phyloP scores from a whole-genome alignment of 2,329 filamentous ascomycete species.

The Ophiosphaerella narmari region DNA sequence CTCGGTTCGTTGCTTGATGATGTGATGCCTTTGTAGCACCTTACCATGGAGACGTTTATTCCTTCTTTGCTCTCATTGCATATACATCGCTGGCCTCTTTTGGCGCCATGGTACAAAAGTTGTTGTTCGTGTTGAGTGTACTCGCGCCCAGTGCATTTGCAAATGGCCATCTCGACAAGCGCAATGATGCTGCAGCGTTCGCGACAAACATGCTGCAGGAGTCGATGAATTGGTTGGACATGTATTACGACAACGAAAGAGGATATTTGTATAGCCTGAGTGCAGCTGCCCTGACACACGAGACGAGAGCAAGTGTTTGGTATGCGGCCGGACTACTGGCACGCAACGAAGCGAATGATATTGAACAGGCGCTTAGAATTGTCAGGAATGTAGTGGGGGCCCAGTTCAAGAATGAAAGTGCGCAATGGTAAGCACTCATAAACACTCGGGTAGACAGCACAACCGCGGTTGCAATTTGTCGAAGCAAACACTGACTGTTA shows the following conservation, averaged over 20 bases:
- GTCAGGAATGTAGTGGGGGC: conserved; percentile 58
- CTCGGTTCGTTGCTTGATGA: not conserved
- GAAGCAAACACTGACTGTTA: not conserved
- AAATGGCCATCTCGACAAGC: conserved; percentile 5
- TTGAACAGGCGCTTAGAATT: conserved; percentile 57
- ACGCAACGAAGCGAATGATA: conserved; percentile 57
- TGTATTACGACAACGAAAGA: conserved; percentile 57
- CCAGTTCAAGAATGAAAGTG: conserved; percentile 58
- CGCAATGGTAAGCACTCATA: conserved; percentile 57
- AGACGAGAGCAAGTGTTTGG: conserved; percentile 63
- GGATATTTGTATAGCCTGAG: conserved; percentile 60
- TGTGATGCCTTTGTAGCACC: not conserved
- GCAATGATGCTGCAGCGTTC: conserved; percentile 23
- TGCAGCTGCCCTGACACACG: conserved; percentile 57
- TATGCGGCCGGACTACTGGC: conserved; percentile 64
- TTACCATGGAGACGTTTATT: too few relatives aligned
- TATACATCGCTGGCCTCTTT: not conserved
- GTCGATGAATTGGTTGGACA: conserved; percentile 62
- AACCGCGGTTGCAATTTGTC: not conserved
- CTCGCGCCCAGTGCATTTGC: conserved; percentile 10
- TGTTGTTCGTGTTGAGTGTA: conserved; percentile 16
- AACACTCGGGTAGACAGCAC: not conserved
- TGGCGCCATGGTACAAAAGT: conserved; percentile 10
- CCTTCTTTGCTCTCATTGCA: not conserved
- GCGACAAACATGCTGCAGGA: conserved; percentile 40